A percentile compares a stretch with the other conserved stretches of the same genome.
phyloP scores from a whole-genome alignment of 2,329 filamentous ascomycete species.

The Fusarium subtropicale region DNA sequence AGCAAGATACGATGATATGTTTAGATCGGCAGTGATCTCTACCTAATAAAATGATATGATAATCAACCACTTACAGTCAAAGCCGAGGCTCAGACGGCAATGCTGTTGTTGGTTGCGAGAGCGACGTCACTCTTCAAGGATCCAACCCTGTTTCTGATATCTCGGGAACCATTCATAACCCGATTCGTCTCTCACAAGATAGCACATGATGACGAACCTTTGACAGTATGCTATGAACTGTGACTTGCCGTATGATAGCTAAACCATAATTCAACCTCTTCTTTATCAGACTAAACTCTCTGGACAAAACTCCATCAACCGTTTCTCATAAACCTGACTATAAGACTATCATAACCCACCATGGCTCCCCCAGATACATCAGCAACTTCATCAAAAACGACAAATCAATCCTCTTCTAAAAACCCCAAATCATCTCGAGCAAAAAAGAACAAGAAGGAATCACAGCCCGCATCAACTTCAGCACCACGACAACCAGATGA shows the following conservation, averaged over 20 bases:
- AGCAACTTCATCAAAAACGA: constrained; percentile 20
- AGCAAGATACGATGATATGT: neutral
- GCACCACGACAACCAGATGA: constrained; percentile 32
- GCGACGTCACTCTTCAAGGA: constrained; percentile 45
- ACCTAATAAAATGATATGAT: neutral
- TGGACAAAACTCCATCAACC: neutral
- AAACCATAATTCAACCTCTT: neutral
- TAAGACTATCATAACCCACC: neutral
- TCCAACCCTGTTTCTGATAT: constrained; percentile 42
- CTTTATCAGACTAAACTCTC: neutral
- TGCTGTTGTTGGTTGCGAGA: constrained; percentile 7
- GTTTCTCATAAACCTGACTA: neutral
- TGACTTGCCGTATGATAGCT: neutral
- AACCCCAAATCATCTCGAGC: constrained; percentile 2
- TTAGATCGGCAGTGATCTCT: neutral
- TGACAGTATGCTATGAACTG: constrained; percentile 10
- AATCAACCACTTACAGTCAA: neutral
- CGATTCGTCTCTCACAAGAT: constrained; percentile 38
- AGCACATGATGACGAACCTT: constrained; percentile 44
- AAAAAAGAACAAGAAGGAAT: constrained; percentile 7
- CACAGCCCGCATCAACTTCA: neutral
- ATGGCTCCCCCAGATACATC: constrained; percentile 20
- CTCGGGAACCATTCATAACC: constrained; percentile 37
- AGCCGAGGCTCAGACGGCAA: constrained; percentile 12
- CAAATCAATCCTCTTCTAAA: constrained; percentile 9